These are phyloP conservation scores for Rhizoclosmatium globosum DNA, from an alignment of 192 early-diverging fungal genomes.

Conservation along the genomic window DNA sequence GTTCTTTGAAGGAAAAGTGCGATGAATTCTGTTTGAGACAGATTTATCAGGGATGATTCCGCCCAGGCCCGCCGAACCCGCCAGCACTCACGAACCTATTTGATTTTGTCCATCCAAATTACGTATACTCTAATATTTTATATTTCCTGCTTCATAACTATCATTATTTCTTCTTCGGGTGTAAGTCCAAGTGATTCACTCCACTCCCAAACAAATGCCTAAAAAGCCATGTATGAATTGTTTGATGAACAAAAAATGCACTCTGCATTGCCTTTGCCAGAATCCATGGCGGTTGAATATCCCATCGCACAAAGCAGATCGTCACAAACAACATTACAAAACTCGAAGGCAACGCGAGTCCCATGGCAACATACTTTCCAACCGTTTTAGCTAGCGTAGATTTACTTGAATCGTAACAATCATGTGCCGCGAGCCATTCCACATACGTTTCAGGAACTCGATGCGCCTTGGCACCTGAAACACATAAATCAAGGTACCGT, in stretches of 20 bases:
- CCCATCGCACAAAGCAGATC: background rate
- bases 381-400: background rate
- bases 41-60: too few relatives aligned
- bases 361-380: background rate
- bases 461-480: conserved; percentile 3
- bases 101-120: too few relatives aligned
- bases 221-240: background rate
- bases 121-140: too few relatives aligned
- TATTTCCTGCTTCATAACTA: too few relatives aligned
- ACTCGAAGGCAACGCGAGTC: background rate
- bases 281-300: conserved; percentile 1
- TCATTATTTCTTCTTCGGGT: too few relatives aligned
- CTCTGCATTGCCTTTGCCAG: background rate
- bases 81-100: too few relatives aligned
- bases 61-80: too few relatives aligned
- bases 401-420: conserved; percentile 10
- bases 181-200: conserved; percentile 9
- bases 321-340: background rate
- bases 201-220: conserved; percentile 13
- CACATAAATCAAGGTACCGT: conserved; percentile 17
- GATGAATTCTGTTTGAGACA: too few relatives aligned
- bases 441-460: conserved; percentile 1
- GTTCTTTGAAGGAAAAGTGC: background rate
- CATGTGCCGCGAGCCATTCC: background rate
- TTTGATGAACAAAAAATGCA: background rate